These are phyloP conservation scores for Aspergillus vadensis DNA, from an alignment of 2,329 filamentous ascomycete genomes.

Conservation along the genomic window DNA sequence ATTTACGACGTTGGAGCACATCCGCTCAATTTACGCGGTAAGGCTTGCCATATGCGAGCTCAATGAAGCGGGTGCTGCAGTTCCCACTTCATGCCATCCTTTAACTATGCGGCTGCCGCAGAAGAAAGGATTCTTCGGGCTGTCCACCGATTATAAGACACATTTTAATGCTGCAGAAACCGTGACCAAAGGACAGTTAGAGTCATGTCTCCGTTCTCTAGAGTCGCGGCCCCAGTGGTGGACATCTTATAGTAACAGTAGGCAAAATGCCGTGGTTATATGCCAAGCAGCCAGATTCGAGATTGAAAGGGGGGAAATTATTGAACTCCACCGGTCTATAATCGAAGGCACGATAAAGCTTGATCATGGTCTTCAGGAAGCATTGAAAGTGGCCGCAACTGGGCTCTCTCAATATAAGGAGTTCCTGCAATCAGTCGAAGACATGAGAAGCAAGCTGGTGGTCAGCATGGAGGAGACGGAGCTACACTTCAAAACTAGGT, in stretches of 20 bases:
- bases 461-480: slow-evolving; percentile 37
- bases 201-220: slow-evolving; percentile 56
- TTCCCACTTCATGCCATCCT: slow-evolving; percentile 55
- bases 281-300: slow-evolving; percentile 63
- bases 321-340: slow-evolving; percentile 44
- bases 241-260: slow-evolving; percentile 66
- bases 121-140: slow-evolving; percentile 30
- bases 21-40: slow-evolving; percentile 61
- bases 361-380: slow-evolving; percentile 36
- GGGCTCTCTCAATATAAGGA: slow-evolving; percentile 33
- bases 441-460: slow-evolving; percentile 33
- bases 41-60: slow-evolving; percentile 66
- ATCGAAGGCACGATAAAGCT: slow-evolving; percentile 40
- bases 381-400: slow-evolving; percentile 33
- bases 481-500: slow-evolving; percentile 23
- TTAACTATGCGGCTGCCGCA: slow-evolving; percentile 47
- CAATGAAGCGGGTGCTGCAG: slow-evolving; percentile 51
- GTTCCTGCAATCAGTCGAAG: slow-evolving; percentile 36
- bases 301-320: slow-evolving; percentile 55
- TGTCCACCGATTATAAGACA: slow-evolving; percentile 25
- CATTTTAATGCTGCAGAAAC: slow-evolving; percentile 18
- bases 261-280: slow-evolving; percentile 62
- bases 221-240: slow-evolving; percentile 60
- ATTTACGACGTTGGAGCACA: slow-evolving; percentile 42
- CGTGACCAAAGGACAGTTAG: slow-evolving; percentile 37